Evolutionary conservation across 441 rosid genomes (phyloP).

Genomic region (Bruguiera hainesii): DNA sequence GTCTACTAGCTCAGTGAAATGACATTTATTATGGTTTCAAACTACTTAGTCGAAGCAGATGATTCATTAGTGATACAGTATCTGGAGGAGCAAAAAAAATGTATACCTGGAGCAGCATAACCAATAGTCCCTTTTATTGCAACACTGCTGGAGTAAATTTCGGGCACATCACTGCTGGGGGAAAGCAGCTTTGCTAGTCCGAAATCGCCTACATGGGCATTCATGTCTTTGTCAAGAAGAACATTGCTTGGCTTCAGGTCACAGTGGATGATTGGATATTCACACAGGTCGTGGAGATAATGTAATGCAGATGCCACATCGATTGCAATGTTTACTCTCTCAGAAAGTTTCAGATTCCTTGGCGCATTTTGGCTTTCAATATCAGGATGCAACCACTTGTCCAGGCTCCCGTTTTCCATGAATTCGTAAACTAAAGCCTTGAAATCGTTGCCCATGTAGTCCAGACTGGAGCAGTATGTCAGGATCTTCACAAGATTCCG

Average conservation of each 20-base stretch:
- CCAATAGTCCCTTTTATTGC: slow-evolving; percentile 18
- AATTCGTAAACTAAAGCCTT: slow-evolving; percentile 6
- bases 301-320: slow-evolving; percentile 20
- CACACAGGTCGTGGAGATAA: slow-evolving; percentile 11
- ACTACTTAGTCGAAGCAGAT: too few relatives aligned
- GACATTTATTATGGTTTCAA: too few relatives aligned
- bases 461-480: slow-evolving; percentile 7
- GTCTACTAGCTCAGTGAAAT: too few relatives aligned
- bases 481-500: slow-evolving; percentile 11
- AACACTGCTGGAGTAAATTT: slow-evolving; percentile 7
- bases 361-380: neutral
- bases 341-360: slow-evolving; percentile 6
- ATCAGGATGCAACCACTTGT: slow-evolving; percentile 10
- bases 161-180: neutral
- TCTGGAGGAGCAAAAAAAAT: too few relatives aligned
- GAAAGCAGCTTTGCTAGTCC: slow-evolving; percentile 18
- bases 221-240: slow-evolving; percentile 13
- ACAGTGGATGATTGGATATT: slow-evolving; percentile 8
- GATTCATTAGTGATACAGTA: too few relatives aligned
- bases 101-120: slow-evolving; percentile 26
- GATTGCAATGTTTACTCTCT: slow-evolving; percentile 12
- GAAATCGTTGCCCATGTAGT: slow-evolving; percentile 5
- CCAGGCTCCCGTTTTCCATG: slow-evolving; percentile 17
- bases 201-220: slow-evolving; percentile 15
- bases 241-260: slow-evolving; percentile 19